Evolutionary conservation across 345 rosid species (phyloP).

Genomic region (Erodium maritimum): DNA sequence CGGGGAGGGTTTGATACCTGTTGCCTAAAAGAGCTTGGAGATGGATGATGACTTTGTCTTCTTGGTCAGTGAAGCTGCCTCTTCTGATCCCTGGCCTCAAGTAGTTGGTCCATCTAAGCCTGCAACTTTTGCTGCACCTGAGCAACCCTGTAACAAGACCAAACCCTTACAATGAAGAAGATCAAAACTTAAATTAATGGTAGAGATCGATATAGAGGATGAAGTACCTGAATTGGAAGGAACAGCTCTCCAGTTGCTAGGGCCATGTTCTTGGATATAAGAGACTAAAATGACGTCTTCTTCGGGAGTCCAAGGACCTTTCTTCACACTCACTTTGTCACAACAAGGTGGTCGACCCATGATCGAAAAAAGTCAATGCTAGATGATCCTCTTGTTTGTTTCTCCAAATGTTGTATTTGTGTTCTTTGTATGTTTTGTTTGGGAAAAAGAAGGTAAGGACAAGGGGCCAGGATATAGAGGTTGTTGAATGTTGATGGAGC

Average conservation of each 20-base stretch:
- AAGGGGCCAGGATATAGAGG: too few species aligned
- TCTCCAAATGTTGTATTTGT: too few species aligned
- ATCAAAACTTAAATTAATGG: too few species aligned
- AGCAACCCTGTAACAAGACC: conserved; percentile 27
- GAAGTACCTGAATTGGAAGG: conserved; percentile 29
- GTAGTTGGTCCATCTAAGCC: conserved; percentile 47
- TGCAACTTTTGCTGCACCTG: conserved; percentile 47
- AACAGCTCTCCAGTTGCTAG: conserved; percentile 39
- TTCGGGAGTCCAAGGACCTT: conserved; percentile 55
- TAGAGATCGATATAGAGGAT: too few species aligned
- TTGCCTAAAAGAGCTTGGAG: conserved; percentile 47
- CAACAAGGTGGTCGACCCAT: conserved; percentile 50
- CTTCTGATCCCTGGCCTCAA: conserved; percentile 41
- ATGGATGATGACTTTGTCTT: conserved; percentile 37
- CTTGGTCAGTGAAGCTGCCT: conserved; percentile 35
- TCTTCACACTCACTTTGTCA: conserved; percentile 32
- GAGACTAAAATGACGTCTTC: conserved; percentile 33
- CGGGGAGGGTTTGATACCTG: conserved; percentile 23
- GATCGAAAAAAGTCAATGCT: too few species aligned
- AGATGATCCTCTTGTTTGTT: too few species aligned
- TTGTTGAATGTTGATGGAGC: too few species aligned
- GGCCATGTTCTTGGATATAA: conserved; percentile 36
- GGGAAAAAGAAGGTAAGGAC: too few species aligned
- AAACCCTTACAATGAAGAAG: too few species aligned
- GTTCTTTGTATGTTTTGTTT: too few species aligned